These are phyloP conservation scores for Iris macrosiphon DNA, from an alignment of 106 monocot genomes.

Conservation along the genomic window DNA sequence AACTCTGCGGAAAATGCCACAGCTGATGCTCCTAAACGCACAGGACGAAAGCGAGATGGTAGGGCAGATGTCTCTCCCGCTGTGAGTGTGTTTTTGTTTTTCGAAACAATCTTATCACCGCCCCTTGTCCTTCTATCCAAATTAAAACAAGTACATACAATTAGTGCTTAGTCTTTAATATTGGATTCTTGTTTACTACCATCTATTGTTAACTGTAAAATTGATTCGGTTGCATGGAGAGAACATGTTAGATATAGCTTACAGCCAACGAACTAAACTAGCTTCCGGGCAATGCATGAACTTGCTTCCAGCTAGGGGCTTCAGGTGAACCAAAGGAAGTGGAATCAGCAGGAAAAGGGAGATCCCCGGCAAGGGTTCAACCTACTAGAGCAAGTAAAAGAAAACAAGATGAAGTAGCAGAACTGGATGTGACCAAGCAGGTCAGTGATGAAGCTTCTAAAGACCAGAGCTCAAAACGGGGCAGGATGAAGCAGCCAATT, in stretches of 20 bases:
- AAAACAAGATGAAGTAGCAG: not conserved
- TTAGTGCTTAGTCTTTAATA: too few relatives aligned
- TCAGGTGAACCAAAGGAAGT: constrained; percentile 2
- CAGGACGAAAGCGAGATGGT: not conserved
- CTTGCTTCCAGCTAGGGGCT: not conserved
- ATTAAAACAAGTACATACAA: too few relatives aligned
- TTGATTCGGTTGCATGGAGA: too few relatives aligned
- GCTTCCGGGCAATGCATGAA: too few relatives aligned
- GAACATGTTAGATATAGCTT: not conserved
- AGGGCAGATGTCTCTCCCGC: constrained; percentile 2
- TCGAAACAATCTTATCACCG: not conserved
- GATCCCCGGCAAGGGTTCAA: not conserved
- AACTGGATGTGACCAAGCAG: not conserved
- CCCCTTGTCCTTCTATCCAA: too few relatives aligned
- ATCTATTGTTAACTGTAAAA: too few relatives aligned
- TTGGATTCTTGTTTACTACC: too few relatives aligned
- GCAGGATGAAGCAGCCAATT: too few relatives aligned
- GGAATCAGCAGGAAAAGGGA: not conserved
- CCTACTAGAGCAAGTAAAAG: not conserved
- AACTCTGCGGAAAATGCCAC: constrained; percentile 3
- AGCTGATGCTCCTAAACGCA: constrained; percentile 7
- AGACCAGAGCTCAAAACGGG: not conserved
- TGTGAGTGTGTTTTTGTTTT: constrained; percentile 7
- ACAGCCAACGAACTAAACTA: not conserved
- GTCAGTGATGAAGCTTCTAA: not conserved